A percentile compares a stretch with the other conserved stretches of the same genome.
Evolutionary conservation across 179 eudicot genomes (phyloP).

Genomic region (Beta macrorhiza): DNA sequence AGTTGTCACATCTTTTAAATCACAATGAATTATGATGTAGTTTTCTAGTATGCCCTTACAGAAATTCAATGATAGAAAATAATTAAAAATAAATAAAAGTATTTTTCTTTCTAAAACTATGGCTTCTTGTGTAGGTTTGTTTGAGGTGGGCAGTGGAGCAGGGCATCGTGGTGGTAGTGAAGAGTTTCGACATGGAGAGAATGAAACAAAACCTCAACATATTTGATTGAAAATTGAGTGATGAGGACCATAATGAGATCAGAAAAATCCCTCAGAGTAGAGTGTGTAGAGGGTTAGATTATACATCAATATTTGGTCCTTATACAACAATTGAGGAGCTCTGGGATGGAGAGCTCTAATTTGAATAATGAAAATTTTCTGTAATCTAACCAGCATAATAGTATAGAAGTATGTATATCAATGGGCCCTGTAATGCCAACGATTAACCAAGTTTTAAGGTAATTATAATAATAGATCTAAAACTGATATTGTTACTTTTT

Average conservation of each 20-base stretch:
- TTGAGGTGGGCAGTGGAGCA: constrained; percentile 71
- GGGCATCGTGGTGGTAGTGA: constrained; percentile 53
- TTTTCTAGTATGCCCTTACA: too few relatives aligned
- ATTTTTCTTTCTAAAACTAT: not conserved
- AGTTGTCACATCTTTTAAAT: too few relatives aligned
- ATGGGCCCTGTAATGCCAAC: too few relatives aligned
- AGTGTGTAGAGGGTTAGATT: constrained; percentile 2
- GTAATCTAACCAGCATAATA: too few relatives aligned
- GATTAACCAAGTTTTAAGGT: too few relatives aligned
- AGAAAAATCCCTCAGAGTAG: constrained; percentile 43
- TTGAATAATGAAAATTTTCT: not conserved
- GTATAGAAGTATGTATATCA: too few relatives aligned
- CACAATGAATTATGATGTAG: too few relatives aligned
- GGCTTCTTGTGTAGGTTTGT: constrained; percentile 38
- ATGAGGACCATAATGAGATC: constrained; percentile 43
- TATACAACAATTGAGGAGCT: not conserved
- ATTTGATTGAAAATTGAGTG: constrained; percentile 52
- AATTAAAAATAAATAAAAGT: too few relatives aligned
- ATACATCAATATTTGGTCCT: not conserved
- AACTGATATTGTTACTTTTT: too few relatives aligned
- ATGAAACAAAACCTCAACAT: constrained; percentile 62
- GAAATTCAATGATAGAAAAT: too few relatives aligned
- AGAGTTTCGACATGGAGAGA: constrained; percentile 64
- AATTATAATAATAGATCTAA: too few relatives aligned
- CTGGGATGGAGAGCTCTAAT: constrained; percentile 1